These are phyloP conservation scores for Daedaleopsis sinensis DNA, from an alignment of 768 basidiomycete species.

Conservation along the genomic window DNA sequence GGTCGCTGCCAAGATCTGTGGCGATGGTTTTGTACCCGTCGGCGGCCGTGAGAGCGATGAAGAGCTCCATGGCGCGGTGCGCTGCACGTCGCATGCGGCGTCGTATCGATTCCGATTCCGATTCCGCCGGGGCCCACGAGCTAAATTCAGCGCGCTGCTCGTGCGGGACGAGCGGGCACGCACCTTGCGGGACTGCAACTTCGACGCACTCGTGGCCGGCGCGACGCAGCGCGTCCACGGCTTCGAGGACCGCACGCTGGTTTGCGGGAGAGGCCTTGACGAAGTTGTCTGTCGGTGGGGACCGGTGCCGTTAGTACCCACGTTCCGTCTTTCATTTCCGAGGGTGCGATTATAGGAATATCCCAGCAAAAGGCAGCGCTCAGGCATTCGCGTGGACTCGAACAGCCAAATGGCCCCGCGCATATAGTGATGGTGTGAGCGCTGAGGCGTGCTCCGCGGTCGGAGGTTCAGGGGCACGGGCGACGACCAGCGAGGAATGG, in stretches of 20 bases:
- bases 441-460: background rate
- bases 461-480: background rate
- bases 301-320: background rate
- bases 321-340: background rate
- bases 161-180: slow-evolving; percentile 18
- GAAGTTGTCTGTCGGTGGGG: slow-evolving; percentile 49
- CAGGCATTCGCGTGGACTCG: background rate
- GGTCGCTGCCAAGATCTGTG: slow-evolving; percentile 69
- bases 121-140: background rate
- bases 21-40: slow-evolving; percentile 77
- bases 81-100: slow-evolving; percentile 34
- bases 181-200: slow-evolving; percentile 59
- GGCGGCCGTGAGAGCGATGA: slow-evolving; percentile 64
- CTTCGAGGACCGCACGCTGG: slow-evolving; percentile 73
- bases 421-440: background rate
- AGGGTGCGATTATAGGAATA: background rate
- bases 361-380: background rate
- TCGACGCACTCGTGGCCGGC: slow-evolving; percentile 84
- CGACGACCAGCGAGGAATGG: background rate
- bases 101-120: background rate
- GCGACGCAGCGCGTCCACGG: slow-evolving; percentile 62
- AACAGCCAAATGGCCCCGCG: background rate
- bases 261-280: slow-evolving; percentile 71
- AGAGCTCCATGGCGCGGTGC: slow-evolving; percentile 54
- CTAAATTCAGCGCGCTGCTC: background rate